Percentiles rank a stretch among this genome's conserved stretches.
phyloP scores from a whole-genome alignment of 371 early-diverging fungal species.

The Funneliformis caledonium region DNA sequence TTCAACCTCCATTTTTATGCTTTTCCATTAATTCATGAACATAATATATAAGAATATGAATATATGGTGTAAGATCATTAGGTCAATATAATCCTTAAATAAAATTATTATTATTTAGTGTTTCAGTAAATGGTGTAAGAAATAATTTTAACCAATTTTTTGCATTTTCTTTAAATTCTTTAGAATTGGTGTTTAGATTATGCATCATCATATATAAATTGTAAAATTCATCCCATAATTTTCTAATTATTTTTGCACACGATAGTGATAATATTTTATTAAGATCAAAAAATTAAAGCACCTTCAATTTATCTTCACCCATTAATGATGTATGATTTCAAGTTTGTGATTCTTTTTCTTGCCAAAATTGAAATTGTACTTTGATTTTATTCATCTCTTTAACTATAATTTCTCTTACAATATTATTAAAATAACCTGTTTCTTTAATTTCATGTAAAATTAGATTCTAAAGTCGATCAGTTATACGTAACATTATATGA shows the following conservation, averaged over 20 bases:
- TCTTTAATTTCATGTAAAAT: neutral
- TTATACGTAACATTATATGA: neutral
- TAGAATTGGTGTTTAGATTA: neutral
- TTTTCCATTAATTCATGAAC: neutral
- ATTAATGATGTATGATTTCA: neutral
- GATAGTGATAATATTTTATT: neutral
- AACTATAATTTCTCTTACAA: neutral
- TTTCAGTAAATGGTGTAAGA: neutral
- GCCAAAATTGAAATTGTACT: conserved; percentile 3
- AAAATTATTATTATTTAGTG: neutral
- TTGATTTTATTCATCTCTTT: neutral
- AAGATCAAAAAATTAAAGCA: neutral
- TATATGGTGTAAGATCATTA: neutral
- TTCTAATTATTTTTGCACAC: neutral
- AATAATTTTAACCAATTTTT: neutral
- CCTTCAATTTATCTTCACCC: neutral
- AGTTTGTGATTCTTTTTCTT: neutral
- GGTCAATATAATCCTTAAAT: neutral
- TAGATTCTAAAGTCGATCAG: neutral
- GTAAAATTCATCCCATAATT: neutral
- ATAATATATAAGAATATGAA: neutral
- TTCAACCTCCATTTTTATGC: too few species aligned
- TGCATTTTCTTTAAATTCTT: neutral
- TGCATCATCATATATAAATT: neutral
- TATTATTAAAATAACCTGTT: neutral